phyloP scores from a whole-genome alignment of 192 early-diverging fungal genomes.

The Podila horticola region DNA sequence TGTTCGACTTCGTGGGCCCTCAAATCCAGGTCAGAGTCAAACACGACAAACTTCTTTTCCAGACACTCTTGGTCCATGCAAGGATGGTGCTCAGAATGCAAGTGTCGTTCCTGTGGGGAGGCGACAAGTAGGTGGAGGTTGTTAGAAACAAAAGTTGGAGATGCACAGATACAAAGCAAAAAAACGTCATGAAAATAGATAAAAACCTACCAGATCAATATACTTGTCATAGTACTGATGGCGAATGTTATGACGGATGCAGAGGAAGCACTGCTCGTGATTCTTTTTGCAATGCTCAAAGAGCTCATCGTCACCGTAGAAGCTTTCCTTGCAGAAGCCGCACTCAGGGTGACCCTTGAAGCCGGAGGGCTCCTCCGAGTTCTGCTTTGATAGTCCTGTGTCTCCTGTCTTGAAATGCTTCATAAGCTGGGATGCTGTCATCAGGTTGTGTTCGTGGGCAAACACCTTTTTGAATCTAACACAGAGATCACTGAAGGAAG shows the following conservation, averaged over 20 bases:
- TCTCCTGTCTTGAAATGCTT: slow-evolving; percentile 83
- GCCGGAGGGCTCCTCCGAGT: slow-evolving; percentile 65
- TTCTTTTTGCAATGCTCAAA: slow-evolving; percentile 92
- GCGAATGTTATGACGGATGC: slow-evolving; percentile 74
- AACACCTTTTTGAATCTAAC: slow-evolving; percentile 92
- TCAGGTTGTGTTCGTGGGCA: slow-evolving; percentile 91
- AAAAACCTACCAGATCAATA: slow-evolving; percentile 69
- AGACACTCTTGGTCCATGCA: slow-evolving; percentile 86
- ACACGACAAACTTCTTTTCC: slow-evolving; percentile 97
- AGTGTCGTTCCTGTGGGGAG: slow-evolving; percentile 72
- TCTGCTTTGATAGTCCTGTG: slow-evolving; percentile 44
- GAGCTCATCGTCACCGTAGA: slow-evolving; percentile 94
- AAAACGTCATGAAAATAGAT: not conserved
- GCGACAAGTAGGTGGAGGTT: not conserved
- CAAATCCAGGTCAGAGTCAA: slow-evolving; percentile 90
- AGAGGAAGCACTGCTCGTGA: slow-evolving; percentile 96
- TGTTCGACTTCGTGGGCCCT: slow-evolving; percentile 83
- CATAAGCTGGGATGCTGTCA: slow-evolving; percentile 77
- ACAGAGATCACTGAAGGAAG: slow-evolving; percentile 81
- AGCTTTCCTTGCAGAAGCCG: slow-evolving; percentile 84
- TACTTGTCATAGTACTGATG: slow-evolving; percentile 94
- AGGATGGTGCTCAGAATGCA: slow-evolving; percentile 80
- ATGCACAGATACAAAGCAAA: not conserved
- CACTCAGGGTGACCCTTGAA: slow-evolving; percentile 92
- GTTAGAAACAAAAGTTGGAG: not conserved